A percentile compares a stretch with the other conserved stretches of the same genome.
Conservation (phyloP, 805 yeast genomes). For the Cyberlindnera galapagoensis region DNA sequence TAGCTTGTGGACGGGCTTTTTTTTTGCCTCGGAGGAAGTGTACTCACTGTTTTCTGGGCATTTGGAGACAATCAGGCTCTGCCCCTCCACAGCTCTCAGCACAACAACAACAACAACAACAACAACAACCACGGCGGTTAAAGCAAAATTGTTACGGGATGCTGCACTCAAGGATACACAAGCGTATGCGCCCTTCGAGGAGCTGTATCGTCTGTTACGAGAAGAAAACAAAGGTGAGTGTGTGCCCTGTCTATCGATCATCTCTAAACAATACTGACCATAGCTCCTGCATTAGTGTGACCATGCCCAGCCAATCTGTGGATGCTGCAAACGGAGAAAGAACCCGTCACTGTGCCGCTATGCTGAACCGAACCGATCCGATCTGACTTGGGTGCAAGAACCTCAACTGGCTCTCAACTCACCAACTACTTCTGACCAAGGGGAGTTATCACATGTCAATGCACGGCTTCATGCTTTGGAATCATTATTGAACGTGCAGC, state of each 20-base stretch:
- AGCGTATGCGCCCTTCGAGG: not conserved
- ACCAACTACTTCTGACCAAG: too few species aligned
- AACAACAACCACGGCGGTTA: too few species aligned
- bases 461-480: too few species aligned
- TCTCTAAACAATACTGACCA: not conserved
- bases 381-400: not conserved
- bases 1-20: not conserved
- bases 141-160: too few species aligned
- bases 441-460: too few species aligned
- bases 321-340: not conserved
- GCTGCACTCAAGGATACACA: too few species aligned
- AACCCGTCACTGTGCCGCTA: not conserved
- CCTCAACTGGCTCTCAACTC: not conserved
- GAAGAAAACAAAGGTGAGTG: conserved; percentile 1
- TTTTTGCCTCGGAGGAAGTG: not conserved
- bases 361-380: too few species aligned
- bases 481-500: too few species aligned
- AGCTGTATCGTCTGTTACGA: conserved; percentile 1
- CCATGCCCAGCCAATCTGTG: not conserved
- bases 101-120: too few species aligned
- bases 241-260: not conserved
- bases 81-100: too few species aligned
- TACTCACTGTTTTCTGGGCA: too few species aligned
- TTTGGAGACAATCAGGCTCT: too few species aligned
- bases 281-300: not conserved